phyloP scores from a whole-genome alignment of 305 asterid genomes.

The Andrographis paniculata region DNA sequence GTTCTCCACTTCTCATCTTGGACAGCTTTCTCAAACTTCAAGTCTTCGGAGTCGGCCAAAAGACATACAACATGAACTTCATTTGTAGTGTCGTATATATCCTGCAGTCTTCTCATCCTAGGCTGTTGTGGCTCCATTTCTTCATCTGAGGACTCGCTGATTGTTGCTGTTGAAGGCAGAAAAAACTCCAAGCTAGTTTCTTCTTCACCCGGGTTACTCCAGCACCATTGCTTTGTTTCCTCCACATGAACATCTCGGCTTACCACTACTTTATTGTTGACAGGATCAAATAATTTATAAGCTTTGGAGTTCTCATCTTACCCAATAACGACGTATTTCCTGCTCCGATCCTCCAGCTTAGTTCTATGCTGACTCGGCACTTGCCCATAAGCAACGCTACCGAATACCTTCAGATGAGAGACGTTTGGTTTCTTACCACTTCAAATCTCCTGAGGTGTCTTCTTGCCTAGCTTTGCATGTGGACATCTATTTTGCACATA shows the following conservation, averaged over 20 bases:
- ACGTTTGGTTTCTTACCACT: too few species aligned
- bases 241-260: too few species aligned
- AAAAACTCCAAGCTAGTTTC: background rate
- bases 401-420: background rate
- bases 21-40: background rate
- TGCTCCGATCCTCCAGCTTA: slow-evolving; percentile 1
- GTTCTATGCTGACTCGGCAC: background rate
- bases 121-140: background rate
- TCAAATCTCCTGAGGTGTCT: background rate
- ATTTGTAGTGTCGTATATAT: too few species aligned
- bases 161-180: background rate
- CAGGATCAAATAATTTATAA: background rate
- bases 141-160: background rate
- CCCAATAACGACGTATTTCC: too few species aligned
- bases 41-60: background rate
- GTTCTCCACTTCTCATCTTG: background rate
- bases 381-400: background rate
- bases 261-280: too few species aligned
- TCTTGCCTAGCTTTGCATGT: background rate
- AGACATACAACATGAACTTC: slow-evolving; percentile 1
- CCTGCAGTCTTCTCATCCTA: background rate
- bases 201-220: background rate
- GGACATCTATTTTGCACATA: background rate
- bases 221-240: background rate
- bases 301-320: background rate